Evolutionary conservation across 257 asterid species (phyloP), one percentile per base, ranked within the genome.

Genomic region (Ajuga chamaepitys): DNA sequence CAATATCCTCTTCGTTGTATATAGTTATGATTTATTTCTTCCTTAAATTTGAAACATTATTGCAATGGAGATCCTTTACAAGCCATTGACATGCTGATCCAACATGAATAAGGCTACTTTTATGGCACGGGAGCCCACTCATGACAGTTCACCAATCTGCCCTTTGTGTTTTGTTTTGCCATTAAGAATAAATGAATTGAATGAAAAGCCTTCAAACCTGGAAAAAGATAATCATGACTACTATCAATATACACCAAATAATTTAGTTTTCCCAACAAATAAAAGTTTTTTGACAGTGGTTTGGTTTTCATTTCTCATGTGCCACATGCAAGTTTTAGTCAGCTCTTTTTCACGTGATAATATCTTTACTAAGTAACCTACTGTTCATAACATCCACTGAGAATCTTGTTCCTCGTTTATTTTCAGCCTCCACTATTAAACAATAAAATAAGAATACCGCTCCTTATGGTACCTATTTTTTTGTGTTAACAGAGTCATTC

Each of bases 401-500:
- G 32, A 21, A 37, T 62, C 52, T 56, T 32, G 22, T 37, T 16
- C 17, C 44, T 16, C 3, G 1, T 58, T 12, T 42, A 12, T 34
- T 50, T 18, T 66, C 70, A 25, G 46, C 69, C 58, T 21, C 30
- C 5, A 24, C 46, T 9, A 25, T 44, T 53, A 28, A 37, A 54
- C 34, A 13, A 34, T 26, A 47, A 5, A 13, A 45, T 58, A n/a
- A n/a, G n/a, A n/a, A n/a, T n/a, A n/a, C n/a, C 7, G 70, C 74
- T 69, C 42, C 32, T 55, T 51, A 1, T 13, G 52, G 70, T 65
- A 0, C 38, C 35, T 65, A 30, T 32, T 71, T 71, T 46, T 46
- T 60, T 66, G 20, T 77, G 70, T 26, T 40, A 76, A 80, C 96
- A 92, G 98, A 81, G 75, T 73, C 80, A 66, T 89, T 93, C 74